Base-by-base conservation (phyloP, 331 rosid species). In the Quercus tomentella region DNA sequence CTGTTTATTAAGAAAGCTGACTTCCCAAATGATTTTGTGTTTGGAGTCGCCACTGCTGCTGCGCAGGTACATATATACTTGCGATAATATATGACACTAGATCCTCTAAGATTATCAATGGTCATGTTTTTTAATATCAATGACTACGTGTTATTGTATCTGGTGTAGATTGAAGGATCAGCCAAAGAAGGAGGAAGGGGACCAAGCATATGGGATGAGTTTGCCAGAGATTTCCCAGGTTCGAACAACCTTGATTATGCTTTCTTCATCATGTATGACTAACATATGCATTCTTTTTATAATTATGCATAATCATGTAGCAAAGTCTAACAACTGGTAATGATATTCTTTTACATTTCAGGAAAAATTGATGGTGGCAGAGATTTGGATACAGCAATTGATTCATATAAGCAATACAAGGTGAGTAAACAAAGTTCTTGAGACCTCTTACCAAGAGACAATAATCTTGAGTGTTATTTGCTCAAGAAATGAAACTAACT, bases 31-130 rank as follows among this genome's bases (percentile, higher is more conserved):
- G 80, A 74, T 74, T 84, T 84, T 54, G 72, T 55, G 54, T 84
- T 84, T 54, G 88, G 87, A 45, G 77, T 79, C 10, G 35, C 76
- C 30, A 77, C 83, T 31, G 66, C 88, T 37, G 85, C 88, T 22
- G 55, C 67, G 4, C 81, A 85, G 83, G 81, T 74, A 37, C 22
- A n/a, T 28, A 1, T 37, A 7, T 61, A 33, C 10, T 63, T 15
- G 17, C 4, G 5, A 8, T 15, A 60, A 33, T 25, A 11, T 18
- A 22, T 62, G 25, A 37, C 12, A 25, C 9, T n/a, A 1, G 3
- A 8, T 17, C 52, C 52, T 3, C 52, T 45, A 45, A 45, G 17
- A 45, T 26, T 20, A 16, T 18, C 4, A 16, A n/a, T 7, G 25
- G 20, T 22, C 1, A 6, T 28, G 5, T 17, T 23, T 12, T 31